These are phyloP conservation scores for Kwoniella sp. DNA, from an alignment of 768 basidiomycete genomes.

Conservation along the genomic window DNA sequence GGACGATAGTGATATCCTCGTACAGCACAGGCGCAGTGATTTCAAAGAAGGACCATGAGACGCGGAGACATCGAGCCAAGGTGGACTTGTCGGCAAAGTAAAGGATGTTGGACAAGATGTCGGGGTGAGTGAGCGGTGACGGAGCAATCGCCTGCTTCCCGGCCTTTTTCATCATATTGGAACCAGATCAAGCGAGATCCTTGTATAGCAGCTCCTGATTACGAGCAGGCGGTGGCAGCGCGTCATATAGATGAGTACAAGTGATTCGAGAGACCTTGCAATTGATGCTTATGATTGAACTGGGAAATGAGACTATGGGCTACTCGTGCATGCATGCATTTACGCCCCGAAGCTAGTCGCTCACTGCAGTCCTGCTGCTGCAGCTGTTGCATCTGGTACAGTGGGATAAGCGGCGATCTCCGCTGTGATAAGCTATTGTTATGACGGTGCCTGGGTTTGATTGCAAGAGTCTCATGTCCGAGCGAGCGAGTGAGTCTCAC, in stretches of 20 bases:
- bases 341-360: too few species aligned
- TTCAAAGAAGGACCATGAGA: conserved; percentile 16
- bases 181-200: background rate
- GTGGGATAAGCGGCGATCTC: background rate
- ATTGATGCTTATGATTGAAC: too few species aligned
- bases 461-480: too few species aligned
- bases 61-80: conserved; percentile 13
- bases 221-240: too few species aligned
- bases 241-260: too few species aligned
- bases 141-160: background rate
- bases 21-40: conserved; percentile 8
- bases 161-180: background rate
- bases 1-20: conserved; percentile 8
- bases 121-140: conserved; percentile 14
- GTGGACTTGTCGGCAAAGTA: conserved; percentile 10
- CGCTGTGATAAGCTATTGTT: background rate
- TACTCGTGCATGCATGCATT: too few species aligned
- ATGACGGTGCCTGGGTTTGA: too few species aligned
- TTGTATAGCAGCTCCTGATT: too few species aligned
- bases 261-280: too few species aligned
- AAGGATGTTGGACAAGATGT: conserved; percentile 12
- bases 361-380: background rate
- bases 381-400: background rate
- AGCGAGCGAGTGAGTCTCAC: too few species aligned
- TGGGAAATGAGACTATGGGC: too few species aligned